phyloP scores from a whole-genome alignment of 345 rosid genomes.

The Hibiscus trionum region DNA sequence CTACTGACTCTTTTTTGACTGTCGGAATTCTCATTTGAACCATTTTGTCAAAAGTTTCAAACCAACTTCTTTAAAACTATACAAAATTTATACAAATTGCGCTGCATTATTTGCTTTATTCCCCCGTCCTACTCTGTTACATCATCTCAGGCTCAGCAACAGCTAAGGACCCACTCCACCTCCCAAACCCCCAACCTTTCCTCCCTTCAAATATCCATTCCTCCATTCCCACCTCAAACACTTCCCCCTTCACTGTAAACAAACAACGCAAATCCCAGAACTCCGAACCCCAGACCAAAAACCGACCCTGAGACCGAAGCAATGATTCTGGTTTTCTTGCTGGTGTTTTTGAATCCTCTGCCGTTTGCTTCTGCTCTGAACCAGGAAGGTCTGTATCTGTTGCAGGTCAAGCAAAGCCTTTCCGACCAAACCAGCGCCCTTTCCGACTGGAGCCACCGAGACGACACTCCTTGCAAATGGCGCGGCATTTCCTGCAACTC shows the following conservation, averaged over 20 bases:
- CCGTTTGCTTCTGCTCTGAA: constrained; percentile 29
- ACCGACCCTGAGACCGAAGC: neutral
- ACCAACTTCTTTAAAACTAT: too few relatives aligned
- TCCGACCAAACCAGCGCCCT: constrained; percentile 50
- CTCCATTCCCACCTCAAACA: neutral
- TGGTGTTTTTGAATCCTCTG: constrained; percentile 18
- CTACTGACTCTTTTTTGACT: neutral
- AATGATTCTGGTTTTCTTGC: constrained; percentile 34
- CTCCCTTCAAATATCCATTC: neutral
- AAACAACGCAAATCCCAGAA: neutral
- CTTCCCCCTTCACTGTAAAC: neutral
- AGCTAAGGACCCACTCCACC: neutral
- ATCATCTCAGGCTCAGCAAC: neutral
- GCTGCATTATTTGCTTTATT: neutral
- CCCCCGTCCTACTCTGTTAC: neutral
- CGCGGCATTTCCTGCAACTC: constrained; percentile 55
- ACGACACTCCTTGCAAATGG: constrained; percentile 71
- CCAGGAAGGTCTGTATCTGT: constrained; percentile 75
- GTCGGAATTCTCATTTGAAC: neutral
- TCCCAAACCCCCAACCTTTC: neutral
- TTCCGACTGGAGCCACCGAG: constrained; percentile 60
- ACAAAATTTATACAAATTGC: neutral
- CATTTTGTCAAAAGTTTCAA: neutral
- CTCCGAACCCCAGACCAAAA: neutral
- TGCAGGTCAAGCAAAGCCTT: constrained; percentile 46